phyloP scores from a whole-genome alignment of 177 flowering plant species.

The Tripterygium wilfordii region DNA sequence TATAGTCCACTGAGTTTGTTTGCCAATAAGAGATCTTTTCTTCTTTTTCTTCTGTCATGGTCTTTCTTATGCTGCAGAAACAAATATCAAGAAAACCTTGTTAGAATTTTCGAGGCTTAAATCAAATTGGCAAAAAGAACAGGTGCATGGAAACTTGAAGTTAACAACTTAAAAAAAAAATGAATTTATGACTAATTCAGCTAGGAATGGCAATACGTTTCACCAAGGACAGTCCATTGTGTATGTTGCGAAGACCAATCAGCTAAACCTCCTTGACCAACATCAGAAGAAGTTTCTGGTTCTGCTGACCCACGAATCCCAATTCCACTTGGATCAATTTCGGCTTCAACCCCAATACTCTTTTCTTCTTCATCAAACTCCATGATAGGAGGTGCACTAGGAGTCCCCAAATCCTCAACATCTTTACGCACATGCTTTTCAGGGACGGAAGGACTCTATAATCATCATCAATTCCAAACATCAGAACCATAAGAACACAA shows the following conservation, averaged over 20 bases:
- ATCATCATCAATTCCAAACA: constrained; percentile 1
- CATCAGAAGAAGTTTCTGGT: constrained; percentile 14
- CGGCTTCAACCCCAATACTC: constrained; percentile 15
- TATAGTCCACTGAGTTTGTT: constrained; percentile 28
- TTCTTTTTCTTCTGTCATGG: constrained; percentile 26
- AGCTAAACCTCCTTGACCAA: constrained; percentile 15
- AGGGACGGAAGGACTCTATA: constrained; percentile 17
- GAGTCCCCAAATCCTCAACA: constrained; percentile 60
- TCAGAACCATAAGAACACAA: background rate
- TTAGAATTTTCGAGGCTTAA: background rate
- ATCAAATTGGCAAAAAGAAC: too few relatives aligned
- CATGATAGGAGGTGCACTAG: constrained; percentile 84
- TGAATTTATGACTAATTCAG: background rate
- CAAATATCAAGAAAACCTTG: background rate
- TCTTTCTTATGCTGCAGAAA: constrained; percentile 20
- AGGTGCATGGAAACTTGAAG: background rate
- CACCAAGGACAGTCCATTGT: constrained; percentile 20
- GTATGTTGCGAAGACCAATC: constrained; percentile 15
- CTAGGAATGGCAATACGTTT: constrained; percentile 27
- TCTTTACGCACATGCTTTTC: constrained; percentile 16
- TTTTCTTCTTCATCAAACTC: constrained; percentile 36
- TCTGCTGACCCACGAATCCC: constrained; percentile 17
- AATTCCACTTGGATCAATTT: constrained; percentile 16
- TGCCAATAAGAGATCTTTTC: constrained; percentile 26
- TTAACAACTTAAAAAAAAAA: background rate